Evolutionary conservation across 768 basidiomycete species (phyloP).

Genomic region (Hericium coralloides): DNA sequence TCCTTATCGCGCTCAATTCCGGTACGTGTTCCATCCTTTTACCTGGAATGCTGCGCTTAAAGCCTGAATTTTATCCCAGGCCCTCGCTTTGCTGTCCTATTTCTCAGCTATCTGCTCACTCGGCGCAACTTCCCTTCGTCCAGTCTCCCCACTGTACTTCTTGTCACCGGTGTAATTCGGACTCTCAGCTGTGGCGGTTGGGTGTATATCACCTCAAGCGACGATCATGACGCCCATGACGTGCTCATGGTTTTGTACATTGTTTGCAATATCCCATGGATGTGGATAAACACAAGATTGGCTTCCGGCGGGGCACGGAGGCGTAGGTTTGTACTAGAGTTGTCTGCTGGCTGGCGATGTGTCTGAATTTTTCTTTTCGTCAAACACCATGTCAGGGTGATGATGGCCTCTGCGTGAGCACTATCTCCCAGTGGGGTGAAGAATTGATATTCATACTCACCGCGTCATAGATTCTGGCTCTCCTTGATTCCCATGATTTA

Average conservation of each 20-base stretch:
- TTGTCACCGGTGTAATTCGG: conserved; percentile 55
- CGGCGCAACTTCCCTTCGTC: conserved; percentile 28
- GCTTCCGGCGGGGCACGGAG: conserved; percentile 42
- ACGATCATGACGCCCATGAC: conserved; percentile 80
- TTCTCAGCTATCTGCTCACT: conserved; percentile 54
- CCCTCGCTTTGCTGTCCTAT: conserved; percentile 65
- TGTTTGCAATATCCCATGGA: conserved; percentile 81
- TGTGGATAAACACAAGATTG: conserved; percentile 54
- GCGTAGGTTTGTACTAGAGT: conserved; percentile 37
- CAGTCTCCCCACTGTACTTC: conserved; percentile 39
- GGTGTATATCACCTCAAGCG: conserved; percentile 83
- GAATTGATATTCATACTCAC: not conserved
- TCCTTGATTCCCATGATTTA: conserved; percentile 68
- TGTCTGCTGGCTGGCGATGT: not conserved
- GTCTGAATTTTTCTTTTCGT: not conserved
- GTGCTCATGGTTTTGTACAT: conserved; percentile 85
- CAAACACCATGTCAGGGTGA: conserved; percentile 29
- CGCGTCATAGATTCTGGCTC: conserved; percentile 52
- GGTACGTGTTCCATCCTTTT: conserved; percentile 28
- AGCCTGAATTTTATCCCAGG: conserved; percentile 14
- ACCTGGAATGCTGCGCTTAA: not conserved
- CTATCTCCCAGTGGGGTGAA: not conserved
- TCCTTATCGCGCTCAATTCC: conserved; percentile 79
- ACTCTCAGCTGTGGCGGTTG: conserved; percentile 84
- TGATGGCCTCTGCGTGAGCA: conserved; percentile 43